phyloP scores from a whole-genome alignment of 2,329 filamentous ascomycete species.

The Pseudogymnoascus sp. region DNA sequence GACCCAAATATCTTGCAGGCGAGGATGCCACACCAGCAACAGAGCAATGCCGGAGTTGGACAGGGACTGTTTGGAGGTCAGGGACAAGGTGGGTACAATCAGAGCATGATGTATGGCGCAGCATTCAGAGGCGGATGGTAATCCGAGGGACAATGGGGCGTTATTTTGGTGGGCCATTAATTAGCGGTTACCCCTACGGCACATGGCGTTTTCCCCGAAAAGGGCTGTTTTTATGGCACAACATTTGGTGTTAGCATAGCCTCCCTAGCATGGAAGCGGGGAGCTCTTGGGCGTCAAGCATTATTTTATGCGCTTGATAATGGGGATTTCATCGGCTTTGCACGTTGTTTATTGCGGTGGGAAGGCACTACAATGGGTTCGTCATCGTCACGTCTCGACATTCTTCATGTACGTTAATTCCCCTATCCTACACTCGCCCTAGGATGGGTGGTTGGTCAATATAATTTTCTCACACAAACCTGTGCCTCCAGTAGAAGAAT shows the following conservation, averaged over 20 bases:
- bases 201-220: slow-evolving; percentile 16
- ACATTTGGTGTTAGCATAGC: slow-evolving; percentile 39
- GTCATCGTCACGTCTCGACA: slow-evolving; percentile 59
- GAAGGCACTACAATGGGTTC: slow-evolving; percentile 43
- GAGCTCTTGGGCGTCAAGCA: slow-evolving; percentile 29
- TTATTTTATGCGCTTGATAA: slow-evolving; percentile 20
- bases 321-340: slow-evolving; percentile 19
- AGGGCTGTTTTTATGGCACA: slow-evolving; percentile 26
- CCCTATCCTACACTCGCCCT: slow-evolving; percentile 31
- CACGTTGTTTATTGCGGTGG: slow-evolving; percentile 18
- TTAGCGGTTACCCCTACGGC: slow-evolving; percentile 8
- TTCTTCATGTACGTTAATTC: slow-evolving; percentile 58
- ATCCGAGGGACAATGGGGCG: slow-evolving; percentile 16
- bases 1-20: slow-evolving; percentile 99
- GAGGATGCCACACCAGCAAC: slow-evolving; percentile 83
- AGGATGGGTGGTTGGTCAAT: slow-evolving; percentile 38
- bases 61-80: slow-evolving; percentile 86
- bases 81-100: slow-evolving; percentile 91
- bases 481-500: slow-evolving; percentile 31
- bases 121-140: slow-evolving; percentile 62
- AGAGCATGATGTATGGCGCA: slow-evolving; percentile 73
- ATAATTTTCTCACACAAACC: slow-evolving; percentile 39
- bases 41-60: slow-evolving; percentile 74
- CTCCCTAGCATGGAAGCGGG: slow-evolving; percentile 31
- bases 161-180: slow-evolving; percentile 18